Percentiles rank a stretch among this genome's conserved stretches.
Conservation (phyloP, 73 alveolate genomes). For the Stentor coeruleus region DNA sequence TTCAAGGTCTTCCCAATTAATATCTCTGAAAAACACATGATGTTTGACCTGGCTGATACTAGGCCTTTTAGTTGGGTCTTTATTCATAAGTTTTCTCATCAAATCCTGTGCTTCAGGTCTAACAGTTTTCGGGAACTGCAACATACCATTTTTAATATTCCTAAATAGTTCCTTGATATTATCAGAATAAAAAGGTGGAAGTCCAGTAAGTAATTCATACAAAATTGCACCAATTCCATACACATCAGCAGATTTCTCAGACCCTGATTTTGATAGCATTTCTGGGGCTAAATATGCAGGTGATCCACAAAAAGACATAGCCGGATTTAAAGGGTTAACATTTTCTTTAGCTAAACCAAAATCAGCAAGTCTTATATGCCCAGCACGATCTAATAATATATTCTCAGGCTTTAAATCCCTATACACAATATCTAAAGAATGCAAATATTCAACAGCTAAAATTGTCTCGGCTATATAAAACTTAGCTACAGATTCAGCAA, state of each 20-base stretch:
- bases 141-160: constrained; percentile 52
- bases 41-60: constrained; percentile 51
- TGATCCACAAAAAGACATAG: constrained; percentile 22
- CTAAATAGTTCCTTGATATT: constrained; percentile 59
- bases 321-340: constrained; percentile 20
- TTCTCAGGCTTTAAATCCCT: constrained; percentile 18
- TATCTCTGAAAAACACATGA: constrained; percentile 61
- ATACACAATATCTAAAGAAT: constrained; percentile 19
- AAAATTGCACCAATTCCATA: constrained; percentile 66
- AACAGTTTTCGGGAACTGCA: constrained; percentile 62
- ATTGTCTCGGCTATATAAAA: constrained; percentile 17
- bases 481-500: background rate
- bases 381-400: background rate
- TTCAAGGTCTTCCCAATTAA: constrained; percentile 65
- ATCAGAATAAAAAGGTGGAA: constrained; percentile 77
- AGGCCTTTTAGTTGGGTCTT: constrained; percentile 56
- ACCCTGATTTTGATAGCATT: constrained; percentile 26
- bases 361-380: constrained; percentile 24
- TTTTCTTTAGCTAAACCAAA: constrained; percentile 21
- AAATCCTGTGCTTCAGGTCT: constrained; percentile 59
- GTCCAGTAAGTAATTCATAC: constrained; percentile 66
- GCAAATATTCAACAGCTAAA: constrained; percentile 17
- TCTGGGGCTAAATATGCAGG: constrained; percentile 27
- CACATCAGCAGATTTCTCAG: constrained; percentile 51
- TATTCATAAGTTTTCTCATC: constrained; percentile 43